phyloP scores from a whole-genome alignment of 2,329 filamentous ascomycete genomes.

The Cladosporium sp. region DNA sequence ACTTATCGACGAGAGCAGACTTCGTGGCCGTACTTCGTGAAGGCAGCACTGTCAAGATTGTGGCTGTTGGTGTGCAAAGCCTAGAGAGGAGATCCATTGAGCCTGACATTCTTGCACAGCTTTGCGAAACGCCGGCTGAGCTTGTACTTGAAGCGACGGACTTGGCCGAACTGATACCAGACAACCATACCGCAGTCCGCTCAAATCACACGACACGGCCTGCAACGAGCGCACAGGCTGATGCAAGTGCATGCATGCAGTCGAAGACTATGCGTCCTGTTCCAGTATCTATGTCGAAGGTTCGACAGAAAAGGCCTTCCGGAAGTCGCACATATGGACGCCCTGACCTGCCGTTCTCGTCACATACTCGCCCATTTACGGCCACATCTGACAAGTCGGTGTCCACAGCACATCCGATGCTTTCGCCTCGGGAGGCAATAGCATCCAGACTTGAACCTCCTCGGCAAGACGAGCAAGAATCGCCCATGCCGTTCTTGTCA shows the following conservation, averaged over 20 bases:
- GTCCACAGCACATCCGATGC: neutral
- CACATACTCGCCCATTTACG: slow-evolving; percentile 11
- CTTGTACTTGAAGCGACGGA: neutral
- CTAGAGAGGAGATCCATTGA: neutral
- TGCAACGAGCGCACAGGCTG: neutral
- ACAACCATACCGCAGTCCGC: neutral
- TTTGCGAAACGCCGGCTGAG: neutral
- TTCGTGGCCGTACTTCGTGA: slow-evolving; percentile 14
- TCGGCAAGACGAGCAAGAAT: slow-evolving; percentile 18
- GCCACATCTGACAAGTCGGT: neutral
- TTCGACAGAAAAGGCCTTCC: neutral
- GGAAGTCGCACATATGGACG: neutral
- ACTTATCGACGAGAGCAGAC: slow-evolving; percentile 14
- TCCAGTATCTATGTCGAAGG: neutral
- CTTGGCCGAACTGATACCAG: neutral
- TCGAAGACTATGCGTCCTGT: neutral
- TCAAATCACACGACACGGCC: neutral
- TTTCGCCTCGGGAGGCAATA: slow-evolving; percentile 17
- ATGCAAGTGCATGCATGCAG: neutral
- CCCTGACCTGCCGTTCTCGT: slow-evolving; percentile 11
- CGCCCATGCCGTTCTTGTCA: slow-evolving; percentile 29
- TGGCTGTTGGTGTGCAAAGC: neutral
- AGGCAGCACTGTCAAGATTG: neutral
- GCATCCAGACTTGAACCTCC: slow-evolving; percentile 28
- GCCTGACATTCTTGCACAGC: neutral